Percentiles rank a stretch among this genome's conserved stretches.
Conservation (phyloP, 352 stramenopile genomes). For the Phytophthora pseudosyringae region DNA sequence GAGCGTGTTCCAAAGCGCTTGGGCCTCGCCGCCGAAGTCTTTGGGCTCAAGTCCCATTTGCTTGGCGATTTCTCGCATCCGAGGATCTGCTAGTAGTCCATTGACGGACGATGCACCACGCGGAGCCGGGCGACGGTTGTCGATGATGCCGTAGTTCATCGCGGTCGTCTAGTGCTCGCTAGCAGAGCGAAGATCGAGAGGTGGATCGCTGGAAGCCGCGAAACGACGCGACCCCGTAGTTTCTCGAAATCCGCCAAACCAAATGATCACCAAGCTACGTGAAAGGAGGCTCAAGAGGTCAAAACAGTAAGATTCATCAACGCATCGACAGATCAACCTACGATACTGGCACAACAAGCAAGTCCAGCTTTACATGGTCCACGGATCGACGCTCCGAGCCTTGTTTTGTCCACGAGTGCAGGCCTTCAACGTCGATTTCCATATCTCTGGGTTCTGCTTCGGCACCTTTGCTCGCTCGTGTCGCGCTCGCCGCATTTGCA, state of each 20-base stretch:
- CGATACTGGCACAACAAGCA: not conserved
- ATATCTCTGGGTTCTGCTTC: constrained; percentile 9
- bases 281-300: too few relatives aligned
- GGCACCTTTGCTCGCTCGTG: constrained; percentile 1
- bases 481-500: not conserved
- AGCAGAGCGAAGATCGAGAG: constrained; percentile 18
- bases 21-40: constrained; percentile 71
- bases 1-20: constrained; percentile 76
- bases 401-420: not conserved
- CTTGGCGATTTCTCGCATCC: constrained; percentile 81
- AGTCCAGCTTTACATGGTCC: not conserved
- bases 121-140: constrained; percentile 65
- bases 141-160: constrained; percentile 90
- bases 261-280: not conserved
- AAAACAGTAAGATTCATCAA: too few relatives aligned
- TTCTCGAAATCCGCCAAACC: not conserved
- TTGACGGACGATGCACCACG: constrained; percentile 32
- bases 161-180: constrained; percentile 5
- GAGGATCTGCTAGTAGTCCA: constrained; percentile 56
- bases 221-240: constrained; percentile 27
- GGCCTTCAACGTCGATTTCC: constrained; percentile 16
- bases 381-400: not conserved
- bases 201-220: constrained; percentile 12
- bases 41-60: constrained; percentile 80
- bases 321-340: not conserved